Conservation (phyloP, 2,329 filamentous ascomycete species). For the Myriangium duriaei region DNA sequence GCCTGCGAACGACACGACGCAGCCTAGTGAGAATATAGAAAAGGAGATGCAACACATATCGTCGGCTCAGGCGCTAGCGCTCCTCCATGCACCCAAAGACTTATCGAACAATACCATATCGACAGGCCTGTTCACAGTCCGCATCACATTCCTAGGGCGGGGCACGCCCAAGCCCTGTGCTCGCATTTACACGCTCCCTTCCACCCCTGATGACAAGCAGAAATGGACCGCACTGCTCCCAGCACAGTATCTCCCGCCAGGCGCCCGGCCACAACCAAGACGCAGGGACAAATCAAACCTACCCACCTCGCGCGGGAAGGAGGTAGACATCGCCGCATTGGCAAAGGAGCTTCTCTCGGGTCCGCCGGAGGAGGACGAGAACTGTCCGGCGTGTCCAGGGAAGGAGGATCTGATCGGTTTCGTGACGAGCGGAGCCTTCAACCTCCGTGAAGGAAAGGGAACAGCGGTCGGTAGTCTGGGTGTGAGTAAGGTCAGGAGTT, state of each 20-base stretch:
- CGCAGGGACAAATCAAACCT: background rate
- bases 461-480: constrained; percentile 63
- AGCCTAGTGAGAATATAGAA: constrained; percentile 8
- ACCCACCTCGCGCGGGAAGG: constrained; percentile 22
- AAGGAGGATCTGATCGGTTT: constrained; percentile 75
- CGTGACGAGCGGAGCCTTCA: constrained; percentile 76
- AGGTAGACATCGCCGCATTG: constrained; percentile 1
- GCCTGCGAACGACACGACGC: background rate
- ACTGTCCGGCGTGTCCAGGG: constrained; percentile 56
- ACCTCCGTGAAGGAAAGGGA: constrained; percentile 61
- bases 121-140: constrained; percentile 44
- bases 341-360: constrained; percentile 1
- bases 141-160: constrained; percentile 53
- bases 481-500: constrained; percentile 43
- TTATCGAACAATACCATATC: constrained; percentile 19
- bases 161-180: constrained; percentile 62
- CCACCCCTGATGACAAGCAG: constrained; percentile 39
- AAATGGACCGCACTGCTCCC: constrained; percentile 52
- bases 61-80: constrained; percentile 30
- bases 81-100: constrained; percentile 22
- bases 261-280: constrained; percentile 1
- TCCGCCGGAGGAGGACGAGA: constrained; percentile 11
- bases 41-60: background rate
- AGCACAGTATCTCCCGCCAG: background rate
- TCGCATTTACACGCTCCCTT: constrained; percentile 77